Percentiles rank a stretch among this genome's conserved stretches.
These are phyloP conservation scores for Amylocarpus encephaloides DNA, from an alignment of 2,329 filamentous ascomycete species.

Conservation along the genomic window DNA sequence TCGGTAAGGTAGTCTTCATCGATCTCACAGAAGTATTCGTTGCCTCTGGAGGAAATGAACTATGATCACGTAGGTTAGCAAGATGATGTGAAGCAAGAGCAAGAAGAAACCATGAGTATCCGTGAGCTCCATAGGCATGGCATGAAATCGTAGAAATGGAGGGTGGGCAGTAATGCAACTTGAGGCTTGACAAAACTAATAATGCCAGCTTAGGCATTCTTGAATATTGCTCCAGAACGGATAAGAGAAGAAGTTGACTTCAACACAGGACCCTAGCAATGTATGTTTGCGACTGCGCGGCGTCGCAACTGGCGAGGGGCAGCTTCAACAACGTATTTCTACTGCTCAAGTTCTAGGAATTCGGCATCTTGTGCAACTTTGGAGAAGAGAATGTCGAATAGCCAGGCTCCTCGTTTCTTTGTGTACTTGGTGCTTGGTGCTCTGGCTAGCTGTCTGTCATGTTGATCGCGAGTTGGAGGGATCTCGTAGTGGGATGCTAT, in stretches of 20 bases:
- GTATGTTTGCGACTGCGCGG: not conserved
- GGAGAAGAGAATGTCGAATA: not conserved
- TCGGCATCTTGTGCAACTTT: not conserved
- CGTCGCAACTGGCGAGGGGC: not conserved
- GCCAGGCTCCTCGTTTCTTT: not conserved
- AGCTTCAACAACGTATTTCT: not conserved
- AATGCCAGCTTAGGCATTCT: too few relatives aligned
- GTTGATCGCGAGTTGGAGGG: not conserved
- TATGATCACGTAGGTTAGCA: constrained; percentile 37
- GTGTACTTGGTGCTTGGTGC: not conserved
- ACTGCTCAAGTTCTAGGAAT: not conserved
- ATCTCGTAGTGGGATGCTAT: not conserved
- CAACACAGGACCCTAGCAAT: not conserved
- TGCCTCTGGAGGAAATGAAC: constrained; percentile 97
- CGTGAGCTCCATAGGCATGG: not conserved
- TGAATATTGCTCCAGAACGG: too few relatives aligned
- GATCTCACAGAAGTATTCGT: constrained; percentile 99
- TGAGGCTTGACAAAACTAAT: too few relatives aligned
- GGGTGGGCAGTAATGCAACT: too few relatives aligned
- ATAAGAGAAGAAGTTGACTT: not conserved
- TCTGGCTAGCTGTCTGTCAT: not conserved
- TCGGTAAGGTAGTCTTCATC: constrained; percentile 98
- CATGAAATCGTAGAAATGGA: too few relatives aligned
- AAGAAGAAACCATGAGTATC: not conserved
- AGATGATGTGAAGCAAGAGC: constrained; percentile 1